Base-by-base conservation (phyloP, 2,329 filamentous ascomycete genomes). In the Cladosporium sp. region DNA sequence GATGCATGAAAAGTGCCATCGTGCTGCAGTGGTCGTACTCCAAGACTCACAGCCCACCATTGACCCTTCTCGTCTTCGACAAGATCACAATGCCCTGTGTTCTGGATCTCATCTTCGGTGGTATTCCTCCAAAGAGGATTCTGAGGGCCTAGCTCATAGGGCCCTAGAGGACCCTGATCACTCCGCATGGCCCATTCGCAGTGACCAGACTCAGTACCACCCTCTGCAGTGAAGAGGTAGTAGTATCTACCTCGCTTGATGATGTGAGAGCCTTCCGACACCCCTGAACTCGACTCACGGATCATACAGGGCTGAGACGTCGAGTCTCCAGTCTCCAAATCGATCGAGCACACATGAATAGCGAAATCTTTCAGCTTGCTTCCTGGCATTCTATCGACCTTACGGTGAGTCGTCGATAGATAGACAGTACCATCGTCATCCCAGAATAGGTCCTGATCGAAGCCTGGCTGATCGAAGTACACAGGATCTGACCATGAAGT, bases 231-330 rank as follows among this genome's bases (percentile, higher is more conserved):
- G 7, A 85, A 71, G 7, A 85, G 74, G 63, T 85, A 85, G 62
- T 84, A 85, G 75, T 77, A 83, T 8, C 78, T 80, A 37, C 80
- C 78, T 40, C 79, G 76, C 69, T 81, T 82, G 68, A 84, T 84
- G 4, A 85, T 65, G 61, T 85, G 83, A 2, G 83, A 82, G 0
- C 83, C 65, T 85, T 60, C 59, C 3, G 59, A 56, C 5, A 60
- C 83, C 10, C 83, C 77, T 2, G 81, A 74, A 0, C 70, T 68
- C 0, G 75, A 77, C n/a, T 68, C 66, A 1, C 75, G 70, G 25
- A 77, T 73, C 12, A 72, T 59, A 3, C 61, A 58, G 0, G 75
- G 74, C 0, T 68, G 53, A 1, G 71, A 74, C 1, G 78, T 64
- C 1, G 74, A 77, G 2, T 71, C 66, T 2, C 77, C 77, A 3